These are phyloP conservation scores for Lactarius akahatsu DNA, from an alignment of 768 basidiomycete species.

Conservation along the genomic window DNA sequence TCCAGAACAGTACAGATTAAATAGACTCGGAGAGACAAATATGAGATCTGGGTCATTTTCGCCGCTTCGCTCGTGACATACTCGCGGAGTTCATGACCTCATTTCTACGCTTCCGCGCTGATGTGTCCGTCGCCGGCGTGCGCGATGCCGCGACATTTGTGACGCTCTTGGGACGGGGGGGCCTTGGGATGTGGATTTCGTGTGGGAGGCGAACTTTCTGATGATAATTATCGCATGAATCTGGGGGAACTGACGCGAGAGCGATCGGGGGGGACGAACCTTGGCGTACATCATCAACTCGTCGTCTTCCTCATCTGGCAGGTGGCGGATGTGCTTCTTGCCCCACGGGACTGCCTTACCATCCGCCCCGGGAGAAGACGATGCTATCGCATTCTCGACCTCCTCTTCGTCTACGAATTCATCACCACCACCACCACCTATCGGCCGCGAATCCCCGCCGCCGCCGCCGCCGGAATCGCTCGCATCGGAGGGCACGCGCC, in stretches of 20 bases:
- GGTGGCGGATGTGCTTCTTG: slow-evolving; percentile 23
- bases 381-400: slow-evolving; percentile 19
- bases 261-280: slow-evolving; percentile 37
- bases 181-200: slow-evolving; percentile 23
- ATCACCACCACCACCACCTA: slow-evolving; percentile 19
- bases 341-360: slow-evolving; percentile 18
- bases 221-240: slow-evolving; percentile 45
- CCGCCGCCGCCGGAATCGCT: slow-evolving; percentile 50
- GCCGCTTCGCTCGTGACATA: slow-evolving; percentile 19
- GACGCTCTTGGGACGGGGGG: slow-evolving; percentile 17
- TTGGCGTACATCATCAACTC: slow-evolving; percentile 61
- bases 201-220: slow-evolving; percentile 39
- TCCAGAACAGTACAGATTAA: neutral
- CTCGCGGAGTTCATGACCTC: slow-evolving; percentile 1
- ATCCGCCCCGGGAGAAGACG: neutral
- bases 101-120: slow-evolving; percentile 21
- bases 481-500: slow-evolving; percentile 23
- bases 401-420: slow-evolving; percentile 29
- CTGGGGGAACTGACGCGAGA: slow-evolving; percentile 10
- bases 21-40: slow-evolving; percentile 2
- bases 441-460: slow-evolving; percentile 34
- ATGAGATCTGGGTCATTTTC: slow-evolving; percentile 15
- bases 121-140: slow-evolving; percentile 9
- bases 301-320: slow-evolving; percentile 50
- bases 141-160: slow-evolving; percentile 16